Percentiles rank a stretch among this genome's conserved stretches.
Evolutionary conservation across 2,329 filamentous ascomycete genomes (phyloP).

Genomic region (Aspergillus amoenus): DNA sequence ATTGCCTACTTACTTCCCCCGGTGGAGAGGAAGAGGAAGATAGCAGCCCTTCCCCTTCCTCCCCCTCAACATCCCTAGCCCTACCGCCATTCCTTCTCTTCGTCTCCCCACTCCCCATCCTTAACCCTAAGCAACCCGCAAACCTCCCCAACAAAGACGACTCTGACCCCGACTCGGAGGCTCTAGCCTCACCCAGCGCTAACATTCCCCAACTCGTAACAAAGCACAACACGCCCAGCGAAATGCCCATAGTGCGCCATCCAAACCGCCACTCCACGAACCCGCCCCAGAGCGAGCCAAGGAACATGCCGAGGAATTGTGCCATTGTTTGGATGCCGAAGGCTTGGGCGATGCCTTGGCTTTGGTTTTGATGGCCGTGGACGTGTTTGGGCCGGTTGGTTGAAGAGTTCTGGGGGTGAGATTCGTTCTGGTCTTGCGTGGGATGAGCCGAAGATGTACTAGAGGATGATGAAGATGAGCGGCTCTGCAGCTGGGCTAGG

Average conservation of each 20-base stretch:
- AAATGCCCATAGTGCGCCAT: slow-evolving; percentile 31
- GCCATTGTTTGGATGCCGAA: slow-evolving; percentile 66
- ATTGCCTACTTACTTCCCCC: neutral
- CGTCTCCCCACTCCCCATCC: neutral
- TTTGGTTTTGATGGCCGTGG: slow-evolving; percentile 12
- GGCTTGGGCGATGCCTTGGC: slow-evolving; percentile 60
- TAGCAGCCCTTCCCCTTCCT: slow-evolving; percentile 4
- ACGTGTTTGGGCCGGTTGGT: neutral
- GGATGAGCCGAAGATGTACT: neutral
- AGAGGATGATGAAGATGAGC: neutral
- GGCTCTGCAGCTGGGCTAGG: slow-evolving; percentile 51
- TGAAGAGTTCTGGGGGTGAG: neutral
- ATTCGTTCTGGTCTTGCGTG: neutral
- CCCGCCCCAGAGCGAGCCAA: slow-evolving; percentile 61
- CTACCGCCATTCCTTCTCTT: neutral
- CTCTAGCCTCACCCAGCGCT: slow-evolving; percentile 14
- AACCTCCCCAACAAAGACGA: slow-evolving; percentile 4
- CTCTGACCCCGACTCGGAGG: neutral
- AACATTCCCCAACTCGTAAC: slow-evolving; percentile 29
- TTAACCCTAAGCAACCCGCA: neutral
- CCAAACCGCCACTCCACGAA: slow-evolving; percentile 33
- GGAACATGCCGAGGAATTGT: slow-evolving; percentile 58
- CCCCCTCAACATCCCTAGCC: neutral
- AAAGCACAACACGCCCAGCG: slow-evolving; percentile 29
- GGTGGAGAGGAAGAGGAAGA: neutral